A percentile compares a stretch with the other conserved stretches of the same genome.
phyloP scores from a whole-genome alignment of 768 basidiomycete species.

The Leucosporidium creatinivorum region DNA sequence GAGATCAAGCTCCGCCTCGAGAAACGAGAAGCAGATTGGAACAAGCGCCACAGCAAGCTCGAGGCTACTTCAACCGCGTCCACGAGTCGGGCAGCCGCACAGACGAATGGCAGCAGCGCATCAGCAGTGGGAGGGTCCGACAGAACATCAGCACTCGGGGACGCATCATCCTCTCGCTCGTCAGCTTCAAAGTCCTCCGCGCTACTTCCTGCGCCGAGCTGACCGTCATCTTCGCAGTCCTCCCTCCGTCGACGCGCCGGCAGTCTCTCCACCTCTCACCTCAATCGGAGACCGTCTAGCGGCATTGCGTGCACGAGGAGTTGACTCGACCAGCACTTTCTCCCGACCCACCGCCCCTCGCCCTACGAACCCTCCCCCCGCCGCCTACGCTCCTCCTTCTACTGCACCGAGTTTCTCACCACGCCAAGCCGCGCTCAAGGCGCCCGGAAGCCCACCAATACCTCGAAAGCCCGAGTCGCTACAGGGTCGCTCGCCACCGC shows the following conservation, averaged over 20 bases:
- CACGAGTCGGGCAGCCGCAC: neutral
- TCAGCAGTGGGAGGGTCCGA: neutral
- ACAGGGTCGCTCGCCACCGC: neutral
- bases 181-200: neutral
- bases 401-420: neutral
- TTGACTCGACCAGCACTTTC: neutral
- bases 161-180: neutral
- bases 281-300: slow-evolving; percentile 9
- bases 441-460: neutral
- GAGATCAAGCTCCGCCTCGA: slow-evolving; percentile 7
- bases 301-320: neutral
- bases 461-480: neutral
- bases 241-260: neutral
- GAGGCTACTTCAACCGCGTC: neutral
- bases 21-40: neutral
- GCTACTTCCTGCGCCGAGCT: no score
- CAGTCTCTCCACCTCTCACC: neutral
- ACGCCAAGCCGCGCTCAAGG: neutral
- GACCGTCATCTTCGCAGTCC: neutral
- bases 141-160: neutral
- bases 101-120: neutral
- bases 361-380: neutral
- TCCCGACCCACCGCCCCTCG: neutral
- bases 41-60: neutral
- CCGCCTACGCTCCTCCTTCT: neutral